Percentiles rank a stretch among this genome's conserved stretches.
Evolutionary conservation across 805 yeast genomes (phyloP).

Genomic region (Saccharomycopsis oosterbeekiorum): DNA sequence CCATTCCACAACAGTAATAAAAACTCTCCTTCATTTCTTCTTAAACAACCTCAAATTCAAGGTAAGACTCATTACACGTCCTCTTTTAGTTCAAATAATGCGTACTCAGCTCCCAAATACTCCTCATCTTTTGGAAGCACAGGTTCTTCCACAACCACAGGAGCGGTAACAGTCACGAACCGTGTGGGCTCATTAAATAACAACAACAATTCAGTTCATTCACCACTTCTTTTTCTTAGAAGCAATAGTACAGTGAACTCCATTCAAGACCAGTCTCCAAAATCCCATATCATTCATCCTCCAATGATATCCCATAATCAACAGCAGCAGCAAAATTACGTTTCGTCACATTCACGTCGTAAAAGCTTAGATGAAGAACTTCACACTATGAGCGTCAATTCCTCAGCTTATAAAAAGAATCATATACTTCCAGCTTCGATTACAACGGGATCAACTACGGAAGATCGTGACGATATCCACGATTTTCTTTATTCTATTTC

Average conservation of each 20-base stretch:
- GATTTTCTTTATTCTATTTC: background rate
- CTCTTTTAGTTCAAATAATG: background rate
- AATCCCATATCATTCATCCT: background rate
- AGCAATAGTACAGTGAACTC: background rate
- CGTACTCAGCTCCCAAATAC: background rate
- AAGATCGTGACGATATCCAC: background rate
- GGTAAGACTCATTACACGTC: background rate
- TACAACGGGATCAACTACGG: no score
- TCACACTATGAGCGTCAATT: background rate
- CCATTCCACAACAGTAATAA: background rate
- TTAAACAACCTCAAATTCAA: background rate
- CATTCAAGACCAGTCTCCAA: background rate
- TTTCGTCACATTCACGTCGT: background rate
- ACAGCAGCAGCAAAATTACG: background rate
- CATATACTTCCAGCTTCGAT: background rate
- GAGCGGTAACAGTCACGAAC: background rate
- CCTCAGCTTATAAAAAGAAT: background rate
- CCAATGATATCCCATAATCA: background rate
- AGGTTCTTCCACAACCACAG: background rate
- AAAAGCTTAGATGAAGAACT: background rate
- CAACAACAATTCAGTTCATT: background rate
- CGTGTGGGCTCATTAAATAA: background rate
- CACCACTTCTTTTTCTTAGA: background rate
- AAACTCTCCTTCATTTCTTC: background rate
- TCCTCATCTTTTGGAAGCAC: background rate